Evolutionary conservation across 805 yeast species (phyloP), one percentile per base, ranked within the genome.

Genomic region (Myxozyma sirexii): DNA sequence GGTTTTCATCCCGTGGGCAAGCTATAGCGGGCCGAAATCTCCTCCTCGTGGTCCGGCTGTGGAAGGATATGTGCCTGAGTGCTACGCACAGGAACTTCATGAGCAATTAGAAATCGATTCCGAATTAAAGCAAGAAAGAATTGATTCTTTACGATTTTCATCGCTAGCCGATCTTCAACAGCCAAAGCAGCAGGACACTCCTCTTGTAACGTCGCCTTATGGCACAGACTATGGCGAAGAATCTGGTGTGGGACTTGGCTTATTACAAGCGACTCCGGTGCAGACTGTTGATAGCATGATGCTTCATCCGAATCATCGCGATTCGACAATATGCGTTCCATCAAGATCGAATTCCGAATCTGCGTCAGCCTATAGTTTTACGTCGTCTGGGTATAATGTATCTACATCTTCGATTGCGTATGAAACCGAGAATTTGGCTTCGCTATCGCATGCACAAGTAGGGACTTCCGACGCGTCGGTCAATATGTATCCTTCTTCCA

Each of bases 321-420:
- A 31, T 8, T 17, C 39, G 38, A 17, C 38, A 17, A 29, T 46
- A 15, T 17, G n/a, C 10, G 37, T 46, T 23, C 39, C 50, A 6
- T 46, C 50, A 31, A 33, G 50, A 8, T 46, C 50, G 2, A 46
- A 46, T 46, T 46, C 50, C 13, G 39, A n/a, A 5, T 29, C 50
- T 6, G 26, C 38, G 1, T 46, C 50, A n/a, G 50, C 29, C 8
- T 46, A 46, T 31, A 46, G 50, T 19, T 46, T 29, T 31, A 7
- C 23, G 10, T 46, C 50, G 24, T 46, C 50, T 17, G 38, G 23
- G n/a, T 2, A 17, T 15, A 46, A 46, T 19, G 26, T 10, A 13
- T 27, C 38, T 7, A 12, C 39, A 1, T 24, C 47, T 3, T 26
- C 47, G 29, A 6, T n/a, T 3, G 15, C 27, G 24, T 29, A 31